These are phyloP conservation scores for Solanum commersonii DNA, from an alignment of 257 asterid genomes.

Conservation along the genomic window DNA sequence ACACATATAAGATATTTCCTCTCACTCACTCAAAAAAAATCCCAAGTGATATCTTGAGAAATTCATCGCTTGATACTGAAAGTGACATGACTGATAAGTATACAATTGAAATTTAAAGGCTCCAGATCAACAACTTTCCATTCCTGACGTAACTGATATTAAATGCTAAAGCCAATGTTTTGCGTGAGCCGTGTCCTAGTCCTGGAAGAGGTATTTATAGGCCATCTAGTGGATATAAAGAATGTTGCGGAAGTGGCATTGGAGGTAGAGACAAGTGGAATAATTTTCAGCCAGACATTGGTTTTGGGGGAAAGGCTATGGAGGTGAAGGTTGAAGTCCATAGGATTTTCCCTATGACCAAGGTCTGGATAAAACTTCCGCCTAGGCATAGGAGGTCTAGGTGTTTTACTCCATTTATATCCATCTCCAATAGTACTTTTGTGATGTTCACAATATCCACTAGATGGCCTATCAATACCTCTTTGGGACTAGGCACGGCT, in stretches of 20 bases:
- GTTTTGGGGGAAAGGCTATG: slow-evolving; percentile 25
- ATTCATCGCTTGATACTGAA: neutral
- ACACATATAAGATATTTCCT: too few species aligned
- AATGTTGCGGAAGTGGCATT: slow-evolving; percentile 46
- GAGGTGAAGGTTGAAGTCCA: too few species aligned
- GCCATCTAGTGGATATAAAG: slow-evolving; percentile 32
- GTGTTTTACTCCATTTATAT: slow-evolving; percentile 52
- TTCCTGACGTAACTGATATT: too few species aligned
- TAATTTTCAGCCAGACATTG: slow-evolving; percentile 5
- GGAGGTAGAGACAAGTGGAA: slow-evolving; percentile 20
- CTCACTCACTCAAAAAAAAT: neutral
- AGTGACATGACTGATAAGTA: slow-evolving; percentile 8
- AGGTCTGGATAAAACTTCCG: slow-evolving; percentile 35
- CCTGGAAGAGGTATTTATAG: slow-evolving; percentile 48
- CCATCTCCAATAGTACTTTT: slow-evolving; percentile 41
- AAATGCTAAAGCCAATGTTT: slow-evolving; percentile 9
- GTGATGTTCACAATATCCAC: slow-evolving; percentile 51
- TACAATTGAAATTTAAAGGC: slow-evolving; percentile 6
- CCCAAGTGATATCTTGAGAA: too few species aligned
- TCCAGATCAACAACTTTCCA: slow-evolving; percentile 4
- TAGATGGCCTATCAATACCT: slow-evolving; percentile 30
- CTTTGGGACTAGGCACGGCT: slow-evolving; percentile 37
- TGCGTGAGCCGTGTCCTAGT: slow-evolving; percentile 32
- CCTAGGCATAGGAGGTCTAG: slow-evolving; percentile 39
- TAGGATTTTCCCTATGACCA: slow-evolving; percentile 25